A percentile compares a stretch with the other conserved stretches of the same genome.
These are phyloP conservation scores for Holtermannia corniformis DNA, from an alignment of 768 basidiomycete species.

Conservation along the genomic window DNA sequence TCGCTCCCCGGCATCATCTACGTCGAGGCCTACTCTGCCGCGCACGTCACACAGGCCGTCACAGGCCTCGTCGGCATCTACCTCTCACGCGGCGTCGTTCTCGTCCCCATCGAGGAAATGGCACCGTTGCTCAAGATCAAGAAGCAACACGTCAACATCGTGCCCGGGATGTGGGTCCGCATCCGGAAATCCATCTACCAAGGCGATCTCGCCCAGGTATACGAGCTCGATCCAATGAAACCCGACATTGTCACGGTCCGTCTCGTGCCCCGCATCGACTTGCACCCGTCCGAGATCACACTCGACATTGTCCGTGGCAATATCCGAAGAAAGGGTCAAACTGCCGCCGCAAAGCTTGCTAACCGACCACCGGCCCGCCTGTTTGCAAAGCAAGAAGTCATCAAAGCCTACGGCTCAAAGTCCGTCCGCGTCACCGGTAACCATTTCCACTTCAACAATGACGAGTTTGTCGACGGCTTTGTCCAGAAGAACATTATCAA, in stretches of 20 bases:
- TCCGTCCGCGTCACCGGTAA: slow-evolving; percentile 52
- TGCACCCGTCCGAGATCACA: slow-evolving; percentile 68
- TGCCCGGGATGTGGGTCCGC: slow-evolving; percentile 87
- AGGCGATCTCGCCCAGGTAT: slow-evolving; percentile 88
- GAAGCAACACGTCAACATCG: slow-evolving; percentile 77
- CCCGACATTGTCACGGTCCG: slow-evolving; percentile 82
- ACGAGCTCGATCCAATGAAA: slow-evolving; percentile 82
- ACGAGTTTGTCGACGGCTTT: slow-evolving; percentile 90
- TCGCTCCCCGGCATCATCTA: slow-evolving; percentile 93
- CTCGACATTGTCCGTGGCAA: slow-evolving; percentile 33
- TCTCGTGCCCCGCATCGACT: slow-evolving; percentile 95
- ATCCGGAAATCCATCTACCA: slow-evolving; percentile 87
- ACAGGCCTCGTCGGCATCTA: slow-evolving; percentile 90
- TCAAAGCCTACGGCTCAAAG: slow-evolving; percentile 65
- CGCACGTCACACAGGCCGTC: slow-evolving; percentile 74
- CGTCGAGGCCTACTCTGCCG: slow-evolving; percentile 80
- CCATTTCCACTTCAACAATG: slow-evolving; percentile 75
- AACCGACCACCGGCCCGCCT: slow-evolving; percentile 75
- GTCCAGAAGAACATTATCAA: slow-evolving; percentile 49
- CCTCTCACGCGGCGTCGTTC: slow-evolving; percentile 58
- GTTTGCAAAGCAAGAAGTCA: slow-evolving; percentile 83
- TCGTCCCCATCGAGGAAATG: slow-evolving; percentile 92
- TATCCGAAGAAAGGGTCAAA: slow-evolving; percentile 67
- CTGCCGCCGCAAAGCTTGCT: slow-evolving; percentile 32
- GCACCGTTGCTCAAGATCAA: slow-evolving; percentile 90